Conservation (phyloP, 768 basidiomycete genomes). For the Hortiboletus campestris region DNA sequence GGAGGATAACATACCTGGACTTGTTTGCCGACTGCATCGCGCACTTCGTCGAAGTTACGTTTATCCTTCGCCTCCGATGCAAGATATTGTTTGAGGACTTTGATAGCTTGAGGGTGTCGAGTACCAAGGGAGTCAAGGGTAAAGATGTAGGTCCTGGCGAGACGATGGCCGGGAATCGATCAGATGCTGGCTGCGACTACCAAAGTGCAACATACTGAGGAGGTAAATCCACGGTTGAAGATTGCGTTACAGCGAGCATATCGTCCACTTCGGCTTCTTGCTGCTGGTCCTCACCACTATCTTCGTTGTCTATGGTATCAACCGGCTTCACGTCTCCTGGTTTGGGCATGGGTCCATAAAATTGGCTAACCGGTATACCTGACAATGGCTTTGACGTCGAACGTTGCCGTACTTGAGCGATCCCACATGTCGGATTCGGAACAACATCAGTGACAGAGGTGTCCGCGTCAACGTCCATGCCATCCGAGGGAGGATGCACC, state of each 20-base stretch:
- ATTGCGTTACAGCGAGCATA: conserved; percentile 27
- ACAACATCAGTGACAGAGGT: background rate
- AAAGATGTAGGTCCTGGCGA: conserved; percentile 70
- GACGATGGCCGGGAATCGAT: background rate
- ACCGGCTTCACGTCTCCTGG: background rate
- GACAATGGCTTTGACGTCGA: conserved; percentile 7
- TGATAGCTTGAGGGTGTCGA: conserved; percentile 64
- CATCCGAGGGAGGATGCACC: conserved; percentile 19
- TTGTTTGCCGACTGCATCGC: conserved; percentile 43
- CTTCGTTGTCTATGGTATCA: conserved; percentile 23
- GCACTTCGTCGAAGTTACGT: conserved; percentile 39
- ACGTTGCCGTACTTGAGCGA: background rate
- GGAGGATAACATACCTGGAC: conserved; percentile 45
- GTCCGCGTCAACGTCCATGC: conserved; percentile 28
- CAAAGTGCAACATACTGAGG: conserved; percentile 19
- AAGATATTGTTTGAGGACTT: conserved; percentile 65
- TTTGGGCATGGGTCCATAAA: conserved; percentile 18
- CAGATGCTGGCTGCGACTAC: background rate
- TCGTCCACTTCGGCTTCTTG: conserved; percentile 33
- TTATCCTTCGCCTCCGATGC: conserved; percentile 77
- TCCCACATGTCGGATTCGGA: background rate
- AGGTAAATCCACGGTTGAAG: conserved; percentile 12
- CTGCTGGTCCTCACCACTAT: conserved; percentile 27
- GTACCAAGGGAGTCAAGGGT: conserved; percentile 87
- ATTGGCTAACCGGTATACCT: conserved; percentile 18